Evolutionary conservation across 2,329 filamentous ascomycete genomes (phyloP).

Genomic region (Decorospora gaudefroyi): DNA sequence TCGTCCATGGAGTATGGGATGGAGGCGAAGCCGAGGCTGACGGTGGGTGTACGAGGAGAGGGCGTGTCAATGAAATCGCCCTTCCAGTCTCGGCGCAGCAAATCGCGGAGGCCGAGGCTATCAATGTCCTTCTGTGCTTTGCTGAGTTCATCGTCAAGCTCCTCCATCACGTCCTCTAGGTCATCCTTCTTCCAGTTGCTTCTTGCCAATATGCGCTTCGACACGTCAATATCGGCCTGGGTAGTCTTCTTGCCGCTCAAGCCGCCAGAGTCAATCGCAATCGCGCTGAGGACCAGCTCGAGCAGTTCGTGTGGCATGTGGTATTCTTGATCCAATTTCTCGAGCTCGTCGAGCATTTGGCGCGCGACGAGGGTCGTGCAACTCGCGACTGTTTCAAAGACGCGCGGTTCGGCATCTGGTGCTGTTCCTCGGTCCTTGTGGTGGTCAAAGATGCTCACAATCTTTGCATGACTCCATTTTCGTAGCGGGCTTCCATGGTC

Average conservation of each 20-base stretch:
- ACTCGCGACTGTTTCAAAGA: constrained; percentile 53
- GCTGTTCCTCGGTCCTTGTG: constrained; percentile 52
- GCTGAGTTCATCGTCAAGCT: constrained; percentile 49
- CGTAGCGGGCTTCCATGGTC: constrained; percentile 52
- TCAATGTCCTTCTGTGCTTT: constrained; percentile 53
- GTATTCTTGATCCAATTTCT: constrained; percentile 52
- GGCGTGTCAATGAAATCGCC: constrained; percentile 55
- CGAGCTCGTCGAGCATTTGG: constrained; percentile 55
- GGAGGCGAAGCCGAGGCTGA: constrained; percentile 54
- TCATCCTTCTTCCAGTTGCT: constrained; percentile 51
- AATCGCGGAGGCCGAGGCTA: constrained; percentile 50
- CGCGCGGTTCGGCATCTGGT: constrained; percentile 50
- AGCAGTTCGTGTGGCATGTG: constrained; percentile 56
- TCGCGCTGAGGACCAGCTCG: constrained; percentile 54
- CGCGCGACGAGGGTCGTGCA: constrained; percentile 55
- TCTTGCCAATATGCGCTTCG: constrained; percentile 49
- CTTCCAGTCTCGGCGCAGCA: constrained; percentile 56
- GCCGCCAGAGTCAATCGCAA: constrained; percentile 54
- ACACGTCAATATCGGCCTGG: constrained; percentile 47
- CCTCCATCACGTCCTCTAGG: constrained; percentile 51
- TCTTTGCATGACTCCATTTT: constrained; percentile 52
- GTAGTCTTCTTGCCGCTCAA: constrained; percentile 46
- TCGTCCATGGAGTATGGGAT: constrained; percentile 55
- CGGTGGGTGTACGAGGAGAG: constrained; percentile 53
- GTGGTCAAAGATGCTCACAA: constrained; percentile 55